Evolutionary conservation across 208 protist species (phyloP).

Genomic region (Endotrypanum monterogeii): DNA sequence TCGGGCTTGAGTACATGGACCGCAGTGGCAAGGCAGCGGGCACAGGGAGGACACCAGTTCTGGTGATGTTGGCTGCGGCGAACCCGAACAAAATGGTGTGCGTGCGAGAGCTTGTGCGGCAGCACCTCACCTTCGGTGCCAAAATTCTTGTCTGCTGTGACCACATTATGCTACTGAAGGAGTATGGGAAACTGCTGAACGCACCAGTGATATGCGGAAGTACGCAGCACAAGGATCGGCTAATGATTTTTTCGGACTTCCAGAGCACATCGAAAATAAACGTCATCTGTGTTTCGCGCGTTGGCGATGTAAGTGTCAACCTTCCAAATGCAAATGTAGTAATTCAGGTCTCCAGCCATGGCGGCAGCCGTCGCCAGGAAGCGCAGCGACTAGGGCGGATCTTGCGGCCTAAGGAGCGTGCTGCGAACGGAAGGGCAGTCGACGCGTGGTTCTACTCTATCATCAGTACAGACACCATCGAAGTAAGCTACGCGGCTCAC

Average conservation of each 20-base stretch:
- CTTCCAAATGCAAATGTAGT: constrained; percentile 99
- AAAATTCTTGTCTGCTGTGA: constrained; percentile 99
- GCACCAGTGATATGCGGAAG: constrained; percentile 94
- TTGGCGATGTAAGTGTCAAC: constrained; percentile 98
- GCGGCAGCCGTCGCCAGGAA: constrained; percentile 95
- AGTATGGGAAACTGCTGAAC: constrained; percentile 92
- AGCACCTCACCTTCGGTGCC: constrained; percentile 91
- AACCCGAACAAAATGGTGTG: constrained; percentile 93
- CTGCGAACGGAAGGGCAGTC: constrained; percentile 75
- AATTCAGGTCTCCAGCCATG: constrained; percentile 98
- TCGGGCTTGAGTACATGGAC: constrained; percentile 92
- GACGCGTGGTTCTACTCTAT: constrained; percentile 99
- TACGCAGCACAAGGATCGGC: constrained; percentile 91
- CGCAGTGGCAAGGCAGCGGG: constrained; percentile 37
- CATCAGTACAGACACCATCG: constrained; percentile 96
- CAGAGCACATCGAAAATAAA: constrained; percentile 88
- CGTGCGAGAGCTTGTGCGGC: constrained; percentile 91
- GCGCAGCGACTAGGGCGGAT: constrained; percentile 97
- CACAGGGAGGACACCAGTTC: constrained; percentile 42
- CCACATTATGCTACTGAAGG: constrained; percentile 95
- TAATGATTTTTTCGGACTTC: constrained; percentile 95
- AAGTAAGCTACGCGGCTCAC: constrained; percentile 97
- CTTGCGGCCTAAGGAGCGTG: constrained; percentile 86
- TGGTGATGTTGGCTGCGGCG: constrained; percentile 80
- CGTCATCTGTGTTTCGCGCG: constrained; percentile 97